phyloP scores from a whole-genome alignment of 306 rosid species.

The Glycine tomentella region DNA sequence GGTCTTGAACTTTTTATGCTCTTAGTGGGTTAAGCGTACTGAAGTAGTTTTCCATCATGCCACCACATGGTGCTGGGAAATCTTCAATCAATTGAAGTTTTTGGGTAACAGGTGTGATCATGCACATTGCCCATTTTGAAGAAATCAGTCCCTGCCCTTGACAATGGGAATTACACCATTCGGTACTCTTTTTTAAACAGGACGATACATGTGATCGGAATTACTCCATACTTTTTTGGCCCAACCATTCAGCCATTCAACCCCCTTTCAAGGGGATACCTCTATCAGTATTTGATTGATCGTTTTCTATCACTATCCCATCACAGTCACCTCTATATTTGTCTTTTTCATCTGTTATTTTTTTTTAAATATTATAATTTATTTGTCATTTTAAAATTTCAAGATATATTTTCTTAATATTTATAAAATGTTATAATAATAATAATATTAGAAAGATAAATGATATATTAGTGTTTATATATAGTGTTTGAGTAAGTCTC shows the following conservation, averaged over 20 bases:
- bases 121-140: no score
- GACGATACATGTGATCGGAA: no score
- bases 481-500: no score
- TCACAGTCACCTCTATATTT: neutral
- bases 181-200: neutral
- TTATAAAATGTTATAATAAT: neutral
- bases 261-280: neutral
- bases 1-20: neutral
- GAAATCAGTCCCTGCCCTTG: no score
- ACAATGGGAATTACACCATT: no score
- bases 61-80: neutral
- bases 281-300: no score
- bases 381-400: neutral
- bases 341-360: neutral
- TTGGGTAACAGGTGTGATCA: neutral
- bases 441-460: neutral
- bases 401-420: no score
- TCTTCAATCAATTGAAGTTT: neutral
- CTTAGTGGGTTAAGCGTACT: neutral
- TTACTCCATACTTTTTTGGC: neutral
- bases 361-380: neutral
- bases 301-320: no score
- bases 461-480: no score
- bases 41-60: neutral
- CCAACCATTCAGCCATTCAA: neutral